A percentile compares a stretch with the other conserved stretches of the same genome.
These are phyloP conservation scores for Pichia eremophila DNA, from an alignment of 805 yeast genomes.

Conservation along the genomic window DNA sequence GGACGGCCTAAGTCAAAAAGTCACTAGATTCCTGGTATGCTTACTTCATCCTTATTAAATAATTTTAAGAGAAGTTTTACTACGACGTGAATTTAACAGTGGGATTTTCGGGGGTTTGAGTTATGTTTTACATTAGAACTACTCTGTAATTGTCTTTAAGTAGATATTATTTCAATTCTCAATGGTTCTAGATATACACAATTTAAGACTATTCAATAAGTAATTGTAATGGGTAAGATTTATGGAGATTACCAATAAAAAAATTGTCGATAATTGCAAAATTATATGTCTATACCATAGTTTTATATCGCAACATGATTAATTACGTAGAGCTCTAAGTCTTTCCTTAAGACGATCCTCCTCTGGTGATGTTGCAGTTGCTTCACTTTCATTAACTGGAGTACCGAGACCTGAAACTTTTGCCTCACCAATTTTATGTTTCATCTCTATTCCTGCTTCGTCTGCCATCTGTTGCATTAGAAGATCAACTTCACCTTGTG, in stretches of 20 bases:
- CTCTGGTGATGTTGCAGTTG: not conserved
- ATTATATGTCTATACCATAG: not conserved
- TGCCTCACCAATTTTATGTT: slow-evolving; percentile 67
- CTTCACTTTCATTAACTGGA: not conserved
- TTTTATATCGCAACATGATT: not conserved
- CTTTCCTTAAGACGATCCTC: slow-evolving; percentile 87
- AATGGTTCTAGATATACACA: too few species aligned
- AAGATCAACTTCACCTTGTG: slow-evolving; percentile 90
- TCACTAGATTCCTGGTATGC: too few species aligned
- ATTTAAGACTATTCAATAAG: too few species aligned
- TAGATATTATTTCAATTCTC: too few species aligned
- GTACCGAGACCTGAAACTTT: slow-evolving; percentile 37
- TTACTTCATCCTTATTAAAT: not conserved
- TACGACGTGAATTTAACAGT: too few species aligned
- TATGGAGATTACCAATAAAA: too few species aligned
- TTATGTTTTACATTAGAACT: too few species aligned
- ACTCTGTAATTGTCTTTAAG: too few species aligned
- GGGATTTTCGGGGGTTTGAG: too few species aligned
- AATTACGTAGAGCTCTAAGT: slow-evolving; percentile 68
- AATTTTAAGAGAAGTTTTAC: not conserved
- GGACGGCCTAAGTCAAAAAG: too few species aligned
- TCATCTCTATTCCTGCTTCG: slow-evolving; percentile 91
- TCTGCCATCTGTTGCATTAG: slow-evolving; percentile 90
- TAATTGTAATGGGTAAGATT: too few species aligned
- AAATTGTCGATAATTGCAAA: too few species aligned